Evolutionary conservation across 441 rosid genomes (phyloP).

Genomic region (Macaranga tanarius): DNA sequence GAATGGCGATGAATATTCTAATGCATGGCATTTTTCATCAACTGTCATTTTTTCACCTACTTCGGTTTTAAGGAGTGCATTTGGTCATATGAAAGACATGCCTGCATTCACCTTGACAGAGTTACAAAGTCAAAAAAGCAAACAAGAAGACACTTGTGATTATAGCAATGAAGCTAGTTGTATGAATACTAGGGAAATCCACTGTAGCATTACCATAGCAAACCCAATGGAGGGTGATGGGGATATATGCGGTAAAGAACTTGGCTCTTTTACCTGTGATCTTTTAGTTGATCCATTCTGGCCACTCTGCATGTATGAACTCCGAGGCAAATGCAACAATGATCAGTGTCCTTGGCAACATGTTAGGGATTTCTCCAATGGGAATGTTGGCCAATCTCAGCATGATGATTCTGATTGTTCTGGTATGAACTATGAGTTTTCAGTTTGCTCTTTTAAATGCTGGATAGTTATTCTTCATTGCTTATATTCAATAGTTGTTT

Average conservation of each 20-base stretch:
- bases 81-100: slow-evolving; percentile 52
- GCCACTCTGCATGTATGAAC: slow-evolving; percentile 92
- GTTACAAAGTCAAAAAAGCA: slow-evolving; percentile 28
- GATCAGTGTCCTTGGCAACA: slow-evolving; percentile 97
- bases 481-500: slow-evolving; percentile 24
- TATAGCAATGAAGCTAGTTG: slow-evolving; percentile 26
- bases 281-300: slow-evolving; percentile 68
- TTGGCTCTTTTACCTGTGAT: slow-evolving; percentile 51
- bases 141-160: slow-evolving; percentile 28
- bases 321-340: slow-evolving; percentile 96
- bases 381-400: slow-evolving; percentile 31
- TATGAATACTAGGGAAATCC: slow-evolving; percentile 34
- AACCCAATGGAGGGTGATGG: slow-evolving; percentile 32
- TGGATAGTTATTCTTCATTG: slow-evolving; percentile 26
- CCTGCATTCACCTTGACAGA: slow-evolving; percentile 26
- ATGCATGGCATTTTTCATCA: slow-evolving; percentile 22
- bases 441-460: slow-evolving; percentile 7
- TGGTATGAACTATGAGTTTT: slow-evolving; percentile 33
- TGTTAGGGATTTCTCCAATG: slow-evolving; percentile 50
- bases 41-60: slow-evolving; percentile 37
- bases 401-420: slow-evolving; percentile 40
- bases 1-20: slow-evolving; percentile 24
- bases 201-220: slow-evolving; percentile 26
- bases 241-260: slow-evolving; percentile 33
- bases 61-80: slow-evolving; percentile 52